A percentile compares a stretch with the other conserved stretches of the same genome.
Conservation (phyloP, 495 filamentous ascomycete species). For the Polyplosphaeria fusca region DNA sequence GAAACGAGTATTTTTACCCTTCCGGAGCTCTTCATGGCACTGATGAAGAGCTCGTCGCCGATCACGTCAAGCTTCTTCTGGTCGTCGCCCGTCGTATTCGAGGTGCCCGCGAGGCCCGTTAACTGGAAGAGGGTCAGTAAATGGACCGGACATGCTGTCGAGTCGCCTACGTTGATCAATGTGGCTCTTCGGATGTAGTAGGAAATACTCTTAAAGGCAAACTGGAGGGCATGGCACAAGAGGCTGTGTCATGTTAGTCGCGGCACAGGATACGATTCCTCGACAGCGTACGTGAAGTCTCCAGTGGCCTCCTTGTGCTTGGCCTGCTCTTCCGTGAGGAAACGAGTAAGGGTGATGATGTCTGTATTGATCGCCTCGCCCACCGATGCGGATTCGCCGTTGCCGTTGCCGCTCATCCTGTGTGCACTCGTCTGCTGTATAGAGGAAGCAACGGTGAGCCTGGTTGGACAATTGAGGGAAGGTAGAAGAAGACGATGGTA, state of each 20-base stretch:
- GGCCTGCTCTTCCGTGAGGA: conserved; percentile 90
- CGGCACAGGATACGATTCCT: no score
- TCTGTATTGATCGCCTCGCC: conserved; percentile 87
- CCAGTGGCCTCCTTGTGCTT: conserved; percentile 94
- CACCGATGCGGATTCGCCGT: conserved; percentile 41
- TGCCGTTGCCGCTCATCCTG: conserved; percentile 39
- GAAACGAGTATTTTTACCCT: conserved; percentile 89
- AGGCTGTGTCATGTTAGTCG: conserved; percentile 53
- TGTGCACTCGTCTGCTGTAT: conserved; percentile 3
- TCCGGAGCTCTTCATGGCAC: conserved; percentile 85
- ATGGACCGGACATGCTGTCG: neutral
- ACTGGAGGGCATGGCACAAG: conserved; percentile 95
- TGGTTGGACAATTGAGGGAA: neutral
- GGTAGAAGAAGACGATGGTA: neutral
- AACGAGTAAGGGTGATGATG: conserved; percentile 90
- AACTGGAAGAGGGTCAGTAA: conserved; percentile 45
- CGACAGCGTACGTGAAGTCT: conserved; percentile 85
- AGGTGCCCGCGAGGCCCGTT: conserved; percentile 87
- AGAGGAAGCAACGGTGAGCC: neutral
- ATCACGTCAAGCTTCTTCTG: conserved; percentile 99
- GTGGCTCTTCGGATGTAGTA: conserved; percentile 98
- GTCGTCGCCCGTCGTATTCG: conserved; percentile 94
- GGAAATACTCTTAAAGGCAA: conserved; percentile 98
- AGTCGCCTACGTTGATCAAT: conserved; percentile 68
- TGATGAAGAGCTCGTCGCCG: conserved; percentile 94